A percentile compares a stretch with the other conserved stretches of the same genome.
These are phyloP conservation scores for Nasturtium officinale DNA, from an alignment of 345 rosid genomes.

Conservation along the genomic window DNA sequence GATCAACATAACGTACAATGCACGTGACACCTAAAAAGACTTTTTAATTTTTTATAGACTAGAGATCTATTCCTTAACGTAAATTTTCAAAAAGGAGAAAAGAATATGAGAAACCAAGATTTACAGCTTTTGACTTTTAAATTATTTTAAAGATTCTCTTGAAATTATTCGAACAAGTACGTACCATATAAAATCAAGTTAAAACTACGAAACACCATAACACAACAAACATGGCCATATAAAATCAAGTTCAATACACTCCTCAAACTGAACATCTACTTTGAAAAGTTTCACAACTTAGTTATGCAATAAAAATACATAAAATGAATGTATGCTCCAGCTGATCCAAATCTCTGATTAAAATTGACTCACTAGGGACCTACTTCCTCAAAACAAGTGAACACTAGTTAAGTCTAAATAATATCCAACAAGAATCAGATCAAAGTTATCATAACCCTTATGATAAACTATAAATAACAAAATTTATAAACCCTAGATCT, in stretches of 20 bases:
- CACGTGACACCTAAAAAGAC: conserved; percentile 1
- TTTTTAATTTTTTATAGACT: background rate
- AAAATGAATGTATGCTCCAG: background rate
- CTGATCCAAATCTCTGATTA: background rate
- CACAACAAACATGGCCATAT: background rate
- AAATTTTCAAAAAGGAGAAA: background rate
- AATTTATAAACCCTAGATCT: background rate
- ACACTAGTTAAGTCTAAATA: no score
- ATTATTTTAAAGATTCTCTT: background rate
- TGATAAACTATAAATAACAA: background rate
- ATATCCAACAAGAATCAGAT: background rate
- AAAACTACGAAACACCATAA: background rate
- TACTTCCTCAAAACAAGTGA: no score
- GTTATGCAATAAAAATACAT: background rate
- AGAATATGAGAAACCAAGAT: background rate
- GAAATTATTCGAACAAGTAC: background rate
- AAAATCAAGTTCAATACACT: conserved; percentile 52
- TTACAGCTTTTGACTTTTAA: conserved; percentile 11
- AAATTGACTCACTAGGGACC: no score
- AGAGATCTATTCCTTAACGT: no score
- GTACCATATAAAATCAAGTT: background rate
- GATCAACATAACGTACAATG: conserved; percentile 6
- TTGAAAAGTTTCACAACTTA: background rate
- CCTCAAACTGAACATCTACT: conserved; percentile 57
- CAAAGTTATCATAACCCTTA: background rate